Percentiles rank a stretch among this genome's conserved stretches.
Conservation (phyloP, 257 asterid genomes). For the Henckelia pumila region DNA sequence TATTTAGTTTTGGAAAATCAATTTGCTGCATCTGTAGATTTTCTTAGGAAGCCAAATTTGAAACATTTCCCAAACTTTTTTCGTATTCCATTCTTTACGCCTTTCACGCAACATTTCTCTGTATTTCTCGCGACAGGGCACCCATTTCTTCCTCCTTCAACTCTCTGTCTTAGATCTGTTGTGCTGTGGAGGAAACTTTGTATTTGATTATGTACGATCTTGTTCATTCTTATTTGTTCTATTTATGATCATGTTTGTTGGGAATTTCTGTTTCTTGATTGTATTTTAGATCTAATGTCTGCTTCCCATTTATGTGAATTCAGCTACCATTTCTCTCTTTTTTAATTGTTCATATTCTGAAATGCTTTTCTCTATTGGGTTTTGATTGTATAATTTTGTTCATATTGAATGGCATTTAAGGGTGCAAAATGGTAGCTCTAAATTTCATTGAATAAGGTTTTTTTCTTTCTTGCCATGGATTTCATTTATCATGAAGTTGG, state of each 20-base stretch:
- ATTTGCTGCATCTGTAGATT: too few species aligned
- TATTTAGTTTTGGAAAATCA: too few species aligned
- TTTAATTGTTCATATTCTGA: background rate
- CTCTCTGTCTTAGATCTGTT: conserved; percentile 30
- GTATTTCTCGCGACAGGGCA: conserved; percentile 20
- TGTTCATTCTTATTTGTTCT: background rate
- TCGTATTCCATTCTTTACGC: conserved; percentile 19
- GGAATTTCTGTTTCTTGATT: conserved; percentile 19
- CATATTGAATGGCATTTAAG: background rate
- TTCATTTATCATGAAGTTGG: conserved; percentile 11
- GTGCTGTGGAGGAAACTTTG: conserved; percentile 26
- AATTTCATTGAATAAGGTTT: conserved; percentile 13
- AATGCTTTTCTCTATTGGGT: background rate
- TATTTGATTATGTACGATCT: conserved; percentile 19
- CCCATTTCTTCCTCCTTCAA: conserved; percentile 23
- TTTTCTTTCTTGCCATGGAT: background rate
- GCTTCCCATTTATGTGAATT: conserved; percentile 2
- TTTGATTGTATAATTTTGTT: background rate
- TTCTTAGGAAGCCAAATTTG: too few species aligned
- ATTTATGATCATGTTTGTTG: conserved; percentile 1
- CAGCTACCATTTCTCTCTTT: background rate
- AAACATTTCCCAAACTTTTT: conserved; percentile 24
- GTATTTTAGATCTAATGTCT: conserved; percentile 27
- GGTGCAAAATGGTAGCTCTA: background rate
- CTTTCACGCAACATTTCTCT: conserved; percentile 24